Evolutionary conservation across 1,284 basidiomycete species (phyloP).

Genomic region (Cutaneotrichosporon sp.): DNA sequence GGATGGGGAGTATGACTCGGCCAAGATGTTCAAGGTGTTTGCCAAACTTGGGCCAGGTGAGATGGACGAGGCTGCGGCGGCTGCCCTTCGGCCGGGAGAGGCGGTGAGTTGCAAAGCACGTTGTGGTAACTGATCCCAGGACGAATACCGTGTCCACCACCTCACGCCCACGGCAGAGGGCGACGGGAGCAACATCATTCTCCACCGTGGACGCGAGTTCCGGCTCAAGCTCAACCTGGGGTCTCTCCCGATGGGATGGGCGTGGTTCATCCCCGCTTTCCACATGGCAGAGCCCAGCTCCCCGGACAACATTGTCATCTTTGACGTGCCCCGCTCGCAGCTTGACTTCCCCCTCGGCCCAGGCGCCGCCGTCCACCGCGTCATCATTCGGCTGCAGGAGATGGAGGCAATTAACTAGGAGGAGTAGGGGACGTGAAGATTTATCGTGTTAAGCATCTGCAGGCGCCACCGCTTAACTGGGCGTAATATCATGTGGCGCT

Average conservation of each 20-base stretch:
- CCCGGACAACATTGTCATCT: not conserved
- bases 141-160: slow-evolving; percentile 25
- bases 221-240: slow-evolving; percentile 73
- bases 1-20: slow-evolving; percentile 4
- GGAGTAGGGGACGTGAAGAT: not conserved
- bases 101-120: slow-evolving; percentile 11
- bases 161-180: slow-evolving; percentile 17
- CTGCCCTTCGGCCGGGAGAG: slow-evolving; percentile 11
- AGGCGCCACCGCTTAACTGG: no score
- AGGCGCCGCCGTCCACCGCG: slow-evolving; percentile 61
- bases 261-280: slow-evolving; percentile 77
- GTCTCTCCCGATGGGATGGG: slow-evolving; percentile 71
- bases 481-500: no score
- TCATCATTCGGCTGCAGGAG: slow-evolving; percentile 40
- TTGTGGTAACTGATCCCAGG: slow-evolving; percentile 18
- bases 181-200: slow-evolving; percentile 48
- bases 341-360: slow-evolving; percentile 71
- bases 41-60: not conserved
- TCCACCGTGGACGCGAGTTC: slow-evolving; percentile 66
- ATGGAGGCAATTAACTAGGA: not conserved
- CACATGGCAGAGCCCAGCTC: slow-evolving; percentile 57
- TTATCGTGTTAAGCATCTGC: no score
- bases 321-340: slow-evolving; percentile 47
- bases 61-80: not conserved
- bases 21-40: slow-evolving; percentile 1